Conservation (phyloP, 306 rosid genomes). For the Senna tora region DNA sequence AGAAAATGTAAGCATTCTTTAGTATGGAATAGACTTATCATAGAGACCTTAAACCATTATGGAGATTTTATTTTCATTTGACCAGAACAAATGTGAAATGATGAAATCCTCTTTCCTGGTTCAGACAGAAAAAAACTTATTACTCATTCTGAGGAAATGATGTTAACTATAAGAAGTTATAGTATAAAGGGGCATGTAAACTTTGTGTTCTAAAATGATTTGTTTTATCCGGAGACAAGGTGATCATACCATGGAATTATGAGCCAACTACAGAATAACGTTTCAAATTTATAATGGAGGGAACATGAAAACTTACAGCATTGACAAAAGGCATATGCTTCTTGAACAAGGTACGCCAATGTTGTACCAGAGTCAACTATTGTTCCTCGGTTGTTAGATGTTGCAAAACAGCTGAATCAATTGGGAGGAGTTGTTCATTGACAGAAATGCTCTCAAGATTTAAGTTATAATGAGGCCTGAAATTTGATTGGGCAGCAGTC, state of each 20-base stretch:
- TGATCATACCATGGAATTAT: neutral
- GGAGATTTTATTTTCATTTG: neutral
- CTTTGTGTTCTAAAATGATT: neutral
- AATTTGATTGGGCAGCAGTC: conserved; percentile 41
- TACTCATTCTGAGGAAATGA: neutral
- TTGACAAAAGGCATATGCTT: conserved; percentile 84
- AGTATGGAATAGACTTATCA: neutral
- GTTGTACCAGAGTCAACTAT: conserved; percentile 94
- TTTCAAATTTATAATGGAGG: neutral
- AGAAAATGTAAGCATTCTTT: neutral
- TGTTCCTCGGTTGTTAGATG: conserved; percentile 75
- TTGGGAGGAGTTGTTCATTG: conserved; percentile 72
- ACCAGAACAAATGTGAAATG: neutral
- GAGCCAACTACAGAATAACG: conserved; percentile 17
- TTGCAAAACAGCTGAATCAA: conserved; percentile 75
- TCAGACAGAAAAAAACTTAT: conserved; percentile 2
- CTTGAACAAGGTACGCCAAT: conserved; percentile 81
- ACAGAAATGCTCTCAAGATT: conserved; percentile 85
- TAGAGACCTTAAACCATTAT: neutral
- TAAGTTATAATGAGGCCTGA: conserved; percentile 95
- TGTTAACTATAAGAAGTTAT: neutral
- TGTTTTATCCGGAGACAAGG: neutral
- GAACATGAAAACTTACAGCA: conserved; percentile 63
- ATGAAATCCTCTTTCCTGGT: neutral
- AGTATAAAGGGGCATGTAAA: neutral